Base-by-base conservation (phyloP, 2,329 filamentous ascomycete species). In the Nemania diffusa region DNA sequence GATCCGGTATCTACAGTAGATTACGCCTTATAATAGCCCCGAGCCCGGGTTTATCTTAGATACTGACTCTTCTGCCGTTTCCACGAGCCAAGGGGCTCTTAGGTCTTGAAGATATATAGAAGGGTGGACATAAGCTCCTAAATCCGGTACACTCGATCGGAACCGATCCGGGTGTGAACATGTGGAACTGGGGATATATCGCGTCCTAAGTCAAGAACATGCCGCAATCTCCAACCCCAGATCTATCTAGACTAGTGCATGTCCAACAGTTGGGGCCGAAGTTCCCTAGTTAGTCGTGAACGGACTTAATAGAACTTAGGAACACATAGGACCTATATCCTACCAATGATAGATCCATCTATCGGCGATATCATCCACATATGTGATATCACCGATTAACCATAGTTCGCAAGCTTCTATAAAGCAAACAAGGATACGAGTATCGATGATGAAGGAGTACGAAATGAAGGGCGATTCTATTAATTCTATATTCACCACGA, bases 51-150 rank as follows among this genome's bases (percentile, higher is more conserved):
- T 7, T 42, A 13, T 42, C 40, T 42, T 42, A 42, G 29, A 32
- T 32, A n/a, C n/a, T n/a, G n/a, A n/a, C n/a, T n/a, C n/a, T n/a
- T n/a, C n/a, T n/a, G n/a, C n/a, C n/a, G n/a, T n/a, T n/a, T n/a
- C n/a, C n/a, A n/a, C n/a, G n/a, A n/a, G n/a, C 9, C 9, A 32
- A 32, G 9, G 5, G 29, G 5, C 5, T 32, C 5, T 32, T 32
- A 9, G 29, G 9, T 32, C 5, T 32, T 32, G 34, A 13, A 40
- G 9, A 40, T 15, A 13, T 40, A 40, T 52, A 17, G 32, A 40
- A 2, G 5, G 13, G n/a, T 59, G 58, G 64, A 66, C n/a, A 66
- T 66, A 57, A 66, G 52, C 34, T 13, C n/a, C 44, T 58, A 62
- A 62, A 48, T 55, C 58, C 52, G 64, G 15, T 8, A 24, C 9